Evolutionary conservation across 2,329 filamentous ascomycete species (phyloP), one percentile per base, ranked within the genome.

Genomic region (Fusarium sp.): DNA sequence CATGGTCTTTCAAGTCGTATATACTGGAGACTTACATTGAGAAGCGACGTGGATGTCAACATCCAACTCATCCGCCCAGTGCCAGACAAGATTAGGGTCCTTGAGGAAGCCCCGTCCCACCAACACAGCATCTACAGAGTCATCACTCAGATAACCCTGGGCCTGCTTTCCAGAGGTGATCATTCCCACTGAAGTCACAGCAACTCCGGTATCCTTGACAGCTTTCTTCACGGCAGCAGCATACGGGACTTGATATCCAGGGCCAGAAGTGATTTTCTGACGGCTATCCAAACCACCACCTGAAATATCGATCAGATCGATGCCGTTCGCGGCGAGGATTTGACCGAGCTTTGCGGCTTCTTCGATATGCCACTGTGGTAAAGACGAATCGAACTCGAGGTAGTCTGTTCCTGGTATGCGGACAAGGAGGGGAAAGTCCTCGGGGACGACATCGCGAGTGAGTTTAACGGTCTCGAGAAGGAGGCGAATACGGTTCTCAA

Each of bases 301-400:
- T 13, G 89, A 91, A 28, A 95, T 86, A 77, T 96, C 93, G 12
- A 95, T 83, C 17, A 95, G 83, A 79, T 96, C 93, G 11, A 95
- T 87, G 6, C 93, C 93, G 26, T 82, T 84, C 3, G 87, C 87
- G 0, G 90, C 90, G 1, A 95, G 84, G 1, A 90, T 83, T 61
- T 85, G 82, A 3, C 92, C 91, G 6, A 95, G 87, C 49, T 84
- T 84, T 24, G 89, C 85, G 0, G 90, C 91, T 60, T 95, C 88
- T 85, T 91, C 93, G 24, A 78, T 60, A n/a, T 70, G 55, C 93
- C 78, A 96, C 76, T 88, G 89, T 63, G 90, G 87, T 17, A 85
- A 80, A 20, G 84, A 84, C 6, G 85, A 85, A 51, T 87, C 85
- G 74, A 88, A 84, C 69, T 94, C 90, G 0, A 95, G 85, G 89